These are phyloP conservation scores for Lodderomyces margitis DNA, from an alignment of 1,139 yeast genomes.

Conservation along the genomic window DNA sequence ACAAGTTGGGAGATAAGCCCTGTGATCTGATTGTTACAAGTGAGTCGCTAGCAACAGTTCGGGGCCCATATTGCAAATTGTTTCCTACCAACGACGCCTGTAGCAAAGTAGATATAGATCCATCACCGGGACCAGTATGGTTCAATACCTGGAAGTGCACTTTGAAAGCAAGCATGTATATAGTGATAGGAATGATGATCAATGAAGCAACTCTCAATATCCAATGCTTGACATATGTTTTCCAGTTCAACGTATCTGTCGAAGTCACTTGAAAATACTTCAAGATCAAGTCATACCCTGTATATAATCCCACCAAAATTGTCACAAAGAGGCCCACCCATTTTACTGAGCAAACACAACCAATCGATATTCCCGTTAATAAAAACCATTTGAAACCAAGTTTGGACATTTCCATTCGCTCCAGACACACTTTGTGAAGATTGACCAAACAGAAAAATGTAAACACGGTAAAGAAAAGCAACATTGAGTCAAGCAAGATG, in stretches of 20 bases:
- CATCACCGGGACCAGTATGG: constrained; percentile 79
- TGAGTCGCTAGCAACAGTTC: constrained; percentile 63
- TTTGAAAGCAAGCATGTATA: constrained; percentile 73
- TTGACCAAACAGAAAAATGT: constrained; percentile 58
- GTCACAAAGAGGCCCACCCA: constrained; percentile 96
- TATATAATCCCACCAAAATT: constrained; percentile 80
- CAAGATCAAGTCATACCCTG: constrained; percentile 68
- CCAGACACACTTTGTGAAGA: constrained; percentile 39
- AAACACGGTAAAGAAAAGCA: constrained; percentile 66
- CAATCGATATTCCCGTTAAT: constrained; percentile 77
- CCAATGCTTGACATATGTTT: constrained; percentile 67
- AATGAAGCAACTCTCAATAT: constrained; percentile 58
- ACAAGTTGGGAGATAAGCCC: constrained; percentile 65
- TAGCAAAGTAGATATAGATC: constrained; percentile 66
- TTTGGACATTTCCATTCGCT: constrained; percentile 34
- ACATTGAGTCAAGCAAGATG: constrained; percentile 70
- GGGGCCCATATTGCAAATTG: constrained; percentile 54
- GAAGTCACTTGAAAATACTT: constrained; percentile 50
- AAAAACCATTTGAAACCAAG: constrained; percentile 57
- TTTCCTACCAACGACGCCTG: constrained; percentile 65
- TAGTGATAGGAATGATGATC: constrained; percentile 68
- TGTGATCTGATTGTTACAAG: constrained; percentile 67
- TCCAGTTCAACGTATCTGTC: constrained; percentile 26
- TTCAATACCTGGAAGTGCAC: constrained; percentile 73
- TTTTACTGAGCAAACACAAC: constrained; percentile 90